Base-by-base conservation (phyloP, 345 rosid species). In the Brassica nigra region DNA sequence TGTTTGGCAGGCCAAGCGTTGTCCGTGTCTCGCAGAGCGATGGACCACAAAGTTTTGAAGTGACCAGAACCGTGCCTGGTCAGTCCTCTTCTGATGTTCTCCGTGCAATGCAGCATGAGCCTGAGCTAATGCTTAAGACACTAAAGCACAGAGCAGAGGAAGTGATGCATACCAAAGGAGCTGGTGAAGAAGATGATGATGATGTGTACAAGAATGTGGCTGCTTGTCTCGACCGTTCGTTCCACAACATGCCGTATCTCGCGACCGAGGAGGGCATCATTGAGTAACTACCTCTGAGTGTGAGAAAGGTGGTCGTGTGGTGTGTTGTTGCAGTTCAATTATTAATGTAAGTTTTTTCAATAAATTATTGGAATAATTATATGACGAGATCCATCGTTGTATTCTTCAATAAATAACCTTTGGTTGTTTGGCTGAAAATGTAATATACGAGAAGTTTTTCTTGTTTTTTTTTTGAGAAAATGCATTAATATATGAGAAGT, bases 51-150 rank as follows among this genome's bases (percentile, higher is more conserved):
- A 84, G 97, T 89, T 95, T 95, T 44, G 94, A 93, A 0, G 92
- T 93, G 81, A 93, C 96, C 1, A 85, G 83, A 14, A 97, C 94
- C 2, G 75, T 89, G 54, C 89, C 92, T 1, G 99, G 99, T 0
- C 94, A 86, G n/a, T 89, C 98, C 31, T 84, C 91, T 15, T 86
- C 87, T 27, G 99, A 95, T 81, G 91, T 93, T 83, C 98, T 95
- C 83, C 92, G 98, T 27, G 88, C 86, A 70, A 82, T 91, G 98
- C 98, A 89, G 88, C 93, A 95, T 67, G 97, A 95, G 90, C 99
- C 99, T 2, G 91, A 90, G 88, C 88, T 95, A 72, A 95, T 95
- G 98, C 88, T 89, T 71, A 88, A 93, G 89, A 90, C 98, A 1
- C 87, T 95, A 62, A 93, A 92, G 89, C 90, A 93, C 86, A 87